phyloP scores from a whole-genome alignment of 345 rosid genomes.

The Cochlearia excelsa region DNA sequence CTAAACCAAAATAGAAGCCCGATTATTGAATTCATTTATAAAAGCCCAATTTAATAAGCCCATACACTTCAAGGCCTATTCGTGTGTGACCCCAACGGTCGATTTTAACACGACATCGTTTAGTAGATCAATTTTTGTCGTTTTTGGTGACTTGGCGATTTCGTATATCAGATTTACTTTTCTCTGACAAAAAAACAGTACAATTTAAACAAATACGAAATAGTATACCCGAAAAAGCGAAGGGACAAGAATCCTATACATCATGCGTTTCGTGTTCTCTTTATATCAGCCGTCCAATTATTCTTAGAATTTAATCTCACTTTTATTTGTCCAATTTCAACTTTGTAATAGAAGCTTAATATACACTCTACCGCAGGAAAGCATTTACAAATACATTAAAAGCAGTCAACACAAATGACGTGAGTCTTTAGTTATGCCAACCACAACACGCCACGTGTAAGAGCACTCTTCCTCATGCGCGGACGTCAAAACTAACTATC shows the following conservation, averaged over 20 bases:
- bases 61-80: conserved; percentile 5
- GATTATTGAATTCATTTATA: no score
- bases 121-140: conserved; percentile 22
- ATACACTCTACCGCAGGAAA: conserved; percentile 10
- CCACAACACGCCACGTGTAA: conserved; percentile 38
- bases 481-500: conserved; percentile 52
- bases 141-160: conserved; percentile 33
- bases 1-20: background rate
- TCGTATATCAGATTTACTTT: conserved; percentile 31
- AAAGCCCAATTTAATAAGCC: conserved; percentile 14
- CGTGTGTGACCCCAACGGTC: conserved; percentile 24
- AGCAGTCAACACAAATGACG: conserved; percentile 46
- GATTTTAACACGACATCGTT: conserved; percentile 23
- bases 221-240: conserved; percentile 30
- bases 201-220: conserved; percentile 24
- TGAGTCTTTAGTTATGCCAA: conserved; percentile 37
- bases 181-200: conserved; percentile 28
- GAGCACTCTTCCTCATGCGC: conserved; percentile 26
- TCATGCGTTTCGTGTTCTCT: conserved; percentile 4
- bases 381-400: conserved; percentile 15
- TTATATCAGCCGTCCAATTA: conserved; percentile 11
- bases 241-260: conserved; percentile 6
- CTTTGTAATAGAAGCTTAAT: background rate
- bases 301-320: no score
- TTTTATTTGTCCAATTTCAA: background rate